These are phyloP conservation scores for Mycena alexandri DNA, from an alignment of 768 basidiomycete genomes.

Conservation along the genomic window DNA sequence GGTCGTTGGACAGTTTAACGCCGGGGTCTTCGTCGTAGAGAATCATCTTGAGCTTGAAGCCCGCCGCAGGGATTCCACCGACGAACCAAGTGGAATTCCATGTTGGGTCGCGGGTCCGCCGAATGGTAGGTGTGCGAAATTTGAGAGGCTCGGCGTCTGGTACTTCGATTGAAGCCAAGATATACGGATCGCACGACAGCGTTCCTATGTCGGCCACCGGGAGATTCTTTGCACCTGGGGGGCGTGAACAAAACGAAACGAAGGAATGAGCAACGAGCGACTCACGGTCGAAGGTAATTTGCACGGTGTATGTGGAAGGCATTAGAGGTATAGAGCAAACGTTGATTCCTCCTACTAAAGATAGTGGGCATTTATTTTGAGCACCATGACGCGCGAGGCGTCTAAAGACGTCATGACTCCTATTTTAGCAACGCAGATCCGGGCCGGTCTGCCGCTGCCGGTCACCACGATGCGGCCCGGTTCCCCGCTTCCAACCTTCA, in stretches of 20 bases:
- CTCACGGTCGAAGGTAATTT: conserved; percentile 34
- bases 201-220: conserved; percentile 39
- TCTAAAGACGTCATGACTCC: no score
- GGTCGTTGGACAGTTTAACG: conserved; percentile 31
- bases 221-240: conserved; percentile 32
- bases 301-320: conserved; percentile 29
- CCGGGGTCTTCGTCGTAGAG: conserved; percentile 41
- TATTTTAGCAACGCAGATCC: no score
- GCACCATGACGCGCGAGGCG: no score
- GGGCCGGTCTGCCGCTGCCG: no score
- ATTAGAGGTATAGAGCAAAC: neutral
- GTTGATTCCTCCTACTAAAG: no score
- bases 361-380: no score
- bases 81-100: conserved; percentile 40
- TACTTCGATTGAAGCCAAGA: conserved; percentile 32
- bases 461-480: no score
- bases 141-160: conserved; percentile 32
- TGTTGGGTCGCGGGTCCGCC: conserved; percentile 37
- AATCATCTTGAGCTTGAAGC: conserved; percentile 38
- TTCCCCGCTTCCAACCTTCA: no score
- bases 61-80: conserved; percentile 36
- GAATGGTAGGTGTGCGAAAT: conserved; percentile 41
- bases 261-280: neutral
- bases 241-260: neutral
- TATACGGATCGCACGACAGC: conserved; percentile 42